A percentile compares a stretch with the other conserved stretches of the same genome.
phyloP scores from a whole-genome alignment of 805 yeast species.

The Sugiyamaella marilandica region DNA sequence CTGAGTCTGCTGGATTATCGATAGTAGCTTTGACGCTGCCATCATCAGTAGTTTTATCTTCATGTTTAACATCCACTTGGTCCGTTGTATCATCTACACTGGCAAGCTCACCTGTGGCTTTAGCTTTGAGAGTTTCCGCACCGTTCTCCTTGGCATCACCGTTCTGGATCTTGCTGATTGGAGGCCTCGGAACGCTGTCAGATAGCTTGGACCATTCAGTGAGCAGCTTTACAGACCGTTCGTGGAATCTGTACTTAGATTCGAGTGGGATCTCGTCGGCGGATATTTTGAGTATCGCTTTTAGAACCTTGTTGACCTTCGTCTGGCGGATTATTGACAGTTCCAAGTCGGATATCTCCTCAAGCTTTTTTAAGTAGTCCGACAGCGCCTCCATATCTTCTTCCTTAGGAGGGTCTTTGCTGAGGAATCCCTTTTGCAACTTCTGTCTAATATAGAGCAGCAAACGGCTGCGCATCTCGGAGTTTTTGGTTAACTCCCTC shows the following conservation, averaged over 20 bases:
- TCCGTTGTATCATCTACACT: neutral
- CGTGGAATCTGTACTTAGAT: conserved; percentile 28
- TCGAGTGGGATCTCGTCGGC: conserved; percentile 27
- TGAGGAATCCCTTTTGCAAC: conserved; percentile 30
- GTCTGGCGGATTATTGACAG: conserved; percentile 30
- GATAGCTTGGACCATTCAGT: conserved; percentile 22
- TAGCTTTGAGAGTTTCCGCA: neutral
- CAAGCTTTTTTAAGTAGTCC: conserved; percentile 26
- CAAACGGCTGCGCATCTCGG: conserved; percentile 18
- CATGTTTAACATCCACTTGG: neutral
- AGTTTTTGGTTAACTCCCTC: conserved; percentile 14
- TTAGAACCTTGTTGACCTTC: conserved; percentile 33
- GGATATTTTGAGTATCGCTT: conserved; percentile 27
- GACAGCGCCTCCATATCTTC: conserved; percentile 29
- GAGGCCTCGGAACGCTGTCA: conserved; percentile 1
- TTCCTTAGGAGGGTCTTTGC: conserved; percentile 23
- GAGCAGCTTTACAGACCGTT: conserved; percentile 25
- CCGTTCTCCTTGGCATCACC: neutral
- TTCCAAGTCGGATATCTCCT: conserved; percentile 28
- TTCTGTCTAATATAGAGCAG: conserved; percentile 29
- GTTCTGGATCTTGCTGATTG: neutral
- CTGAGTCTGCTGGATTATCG: neutral
- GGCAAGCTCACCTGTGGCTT: neutral
- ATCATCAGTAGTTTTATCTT: neutral
- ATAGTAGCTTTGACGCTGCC: neutral